A percentile compares a stretch with the other conserved stretches of the same genome.
These are phyloP conservation scores for Globisporangium orthogonon DNA, from an alignment of 352 stramenopile species.

Conservation along the genomic window DNA sequence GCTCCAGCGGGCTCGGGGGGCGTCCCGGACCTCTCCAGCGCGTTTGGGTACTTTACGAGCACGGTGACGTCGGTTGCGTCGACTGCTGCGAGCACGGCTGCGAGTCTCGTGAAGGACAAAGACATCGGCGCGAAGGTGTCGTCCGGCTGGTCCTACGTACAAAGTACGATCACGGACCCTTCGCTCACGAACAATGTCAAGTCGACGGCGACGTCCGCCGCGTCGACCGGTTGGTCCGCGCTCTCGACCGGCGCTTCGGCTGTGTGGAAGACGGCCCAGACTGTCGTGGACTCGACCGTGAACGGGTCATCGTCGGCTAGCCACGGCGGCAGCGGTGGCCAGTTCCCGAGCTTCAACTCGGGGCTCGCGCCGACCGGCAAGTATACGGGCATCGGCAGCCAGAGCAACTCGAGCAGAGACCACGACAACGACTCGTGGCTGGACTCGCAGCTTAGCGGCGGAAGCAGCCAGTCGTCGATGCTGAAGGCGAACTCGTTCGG, in stretches of 20 bases:
- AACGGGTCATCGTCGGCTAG: constrained; percentile 9
- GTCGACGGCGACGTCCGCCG: constrained; percentile 62
- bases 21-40: constrained; percentile 52
- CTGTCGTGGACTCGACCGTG: constrained; percentile 43
- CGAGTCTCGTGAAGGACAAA: constrained; percentile 69
- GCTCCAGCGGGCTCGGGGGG: constrained; percentile 28
- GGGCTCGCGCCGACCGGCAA: constrained; percentile 51
- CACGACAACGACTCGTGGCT: constrained; percentile 72
- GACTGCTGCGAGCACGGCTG: constrained; percentile 48
- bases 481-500: constrained; percentile 31
- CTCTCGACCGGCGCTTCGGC: constrained; percentile 60
- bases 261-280: constrained; percentile 59
- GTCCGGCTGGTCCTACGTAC: constrained; percentile 70
- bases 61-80: constrained; percentile 45
- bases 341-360: constrained; percentile 54
- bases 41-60: constrained; percentile 69
- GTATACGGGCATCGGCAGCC: constrained; percentile 51
- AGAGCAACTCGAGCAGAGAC: constrained; percentile 15
- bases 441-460: constrained; percentile 37
- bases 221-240: constrained; percentile 64
- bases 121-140: constrained; percentile 74
- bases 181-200: constrained; percentile 71
- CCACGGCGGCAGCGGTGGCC: constrained; percentile 13
- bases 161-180: constrained; percentile 66
- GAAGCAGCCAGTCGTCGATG: constrained; percentile 1